Percentiles rank a stretch among this genome's conserved stretches.
Conservation (phyloP, 1,284 basidiomycete species). For the Trametes sp. region DNA sequence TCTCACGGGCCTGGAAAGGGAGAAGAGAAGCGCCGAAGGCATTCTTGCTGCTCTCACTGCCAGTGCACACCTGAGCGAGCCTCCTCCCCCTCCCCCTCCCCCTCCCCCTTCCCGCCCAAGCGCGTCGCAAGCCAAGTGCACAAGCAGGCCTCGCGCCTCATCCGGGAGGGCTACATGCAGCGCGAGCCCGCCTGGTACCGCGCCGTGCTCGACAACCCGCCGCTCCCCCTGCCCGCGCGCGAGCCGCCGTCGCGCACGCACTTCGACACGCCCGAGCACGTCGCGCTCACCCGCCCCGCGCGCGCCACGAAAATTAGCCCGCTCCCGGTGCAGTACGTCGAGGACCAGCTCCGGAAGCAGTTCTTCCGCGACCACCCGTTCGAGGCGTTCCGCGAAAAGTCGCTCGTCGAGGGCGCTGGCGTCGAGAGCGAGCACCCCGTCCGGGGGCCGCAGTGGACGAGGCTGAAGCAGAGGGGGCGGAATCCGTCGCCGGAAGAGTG, state of each 20-base stretch:
- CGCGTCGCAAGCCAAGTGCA: constrained; percentile 90
- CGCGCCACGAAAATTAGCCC: constrained; percentile 56
- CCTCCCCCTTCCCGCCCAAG: constrained; percentile 69
- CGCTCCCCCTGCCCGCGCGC: constrained; percentile 83
- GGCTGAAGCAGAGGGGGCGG: constrained; percentile 79
- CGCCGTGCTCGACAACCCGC: constrained; percentile 88
- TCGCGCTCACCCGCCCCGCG: constrained; percentile 22
- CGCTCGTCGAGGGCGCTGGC: constrained; percentile 75
- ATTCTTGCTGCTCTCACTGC: constrained; percentile 13
- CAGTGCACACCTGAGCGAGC: constrained; percentile 1
- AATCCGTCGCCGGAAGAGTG: constrained; percentile 94
- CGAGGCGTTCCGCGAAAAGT: constrained; percentile 87
- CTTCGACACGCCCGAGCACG: constrained; percentile 50
- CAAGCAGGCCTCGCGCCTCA: constrained; percentile 85
- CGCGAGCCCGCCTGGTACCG: constrained; percentile 86
- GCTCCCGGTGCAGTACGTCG: constrained; percentile 78
- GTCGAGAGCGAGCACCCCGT: constrained; percentile 66
- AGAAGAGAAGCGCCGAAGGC: neutral
- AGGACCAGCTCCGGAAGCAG: constrained; percentile 87
- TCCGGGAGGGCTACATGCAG: constrained; percentile 74
- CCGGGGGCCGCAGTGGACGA: constrained; percentile 72
- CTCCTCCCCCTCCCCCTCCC: neutral
- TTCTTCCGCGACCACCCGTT: constrained; percentile 98
- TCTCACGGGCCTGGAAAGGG: neutral
- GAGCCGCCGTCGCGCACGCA: constrained; percentile 64